Conservation (phyloP, 2,329 filamentous ascomycete species). For the Periconia sp. region DNA sequence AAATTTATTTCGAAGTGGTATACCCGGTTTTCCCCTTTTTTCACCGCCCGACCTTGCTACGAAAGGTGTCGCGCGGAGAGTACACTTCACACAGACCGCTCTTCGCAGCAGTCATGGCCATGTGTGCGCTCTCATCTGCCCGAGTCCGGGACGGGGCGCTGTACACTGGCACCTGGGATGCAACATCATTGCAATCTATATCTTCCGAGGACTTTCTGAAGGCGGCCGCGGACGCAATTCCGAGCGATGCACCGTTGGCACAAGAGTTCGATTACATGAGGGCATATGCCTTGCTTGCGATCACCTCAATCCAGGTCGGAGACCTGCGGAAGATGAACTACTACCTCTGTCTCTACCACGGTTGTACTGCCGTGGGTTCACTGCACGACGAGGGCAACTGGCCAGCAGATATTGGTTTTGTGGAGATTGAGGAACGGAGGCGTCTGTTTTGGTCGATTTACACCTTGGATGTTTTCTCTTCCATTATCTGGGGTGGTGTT, state of each 20-base stretch:
- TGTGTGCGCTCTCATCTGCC: constrained; percentile 10
- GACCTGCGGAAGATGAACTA: constrained; percentile 53
- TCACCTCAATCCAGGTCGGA: constrained; percentile 56
- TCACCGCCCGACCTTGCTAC: constrained; percentile 4
- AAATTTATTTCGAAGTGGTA: constrained; percentile 11
- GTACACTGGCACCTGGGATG: neutral
- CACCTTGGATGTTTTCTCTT: constrained; percentile 57
- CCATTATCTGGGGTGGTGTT: constrained; percentile 55
- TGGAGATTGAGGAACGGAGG: constrained; percentile 48
- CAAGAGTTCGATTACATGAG: constrained; percentile 47
- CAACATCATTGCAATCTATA: neutral
- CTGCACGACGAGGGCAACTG: constrained; percentile 59
- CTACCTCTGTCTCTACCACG: constrained; percentile 55
- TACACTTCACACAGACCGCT: neutral
- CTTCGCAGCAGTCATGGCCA: constrained; percentile 10
- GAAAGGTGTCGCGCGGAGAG: constrained; percentile 3
- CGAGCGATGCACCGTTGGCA: constrained; percentile 18
- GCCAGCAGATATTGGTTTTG: constrained; percentile 48
- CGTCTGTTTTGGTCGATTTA: constrained; percentile 58
- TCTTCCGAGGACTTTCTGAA: constrained; percentile 1
- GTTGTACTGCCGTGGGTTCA: constrained; percentile 50
- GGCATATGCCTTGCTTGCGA: constrained; percentile 52
- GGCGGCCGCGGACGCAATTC: constrained; percentile 1
- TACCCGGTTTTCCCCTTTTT: constrained; percentile 20
- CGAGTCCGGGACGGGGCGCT: constrained; percentile 9